These are phyloP conservation scores for Pisolithus marmoratus DNA, from an alignment of 768 basidiomycete genomes.

Conservation along the genomic window DNA sequence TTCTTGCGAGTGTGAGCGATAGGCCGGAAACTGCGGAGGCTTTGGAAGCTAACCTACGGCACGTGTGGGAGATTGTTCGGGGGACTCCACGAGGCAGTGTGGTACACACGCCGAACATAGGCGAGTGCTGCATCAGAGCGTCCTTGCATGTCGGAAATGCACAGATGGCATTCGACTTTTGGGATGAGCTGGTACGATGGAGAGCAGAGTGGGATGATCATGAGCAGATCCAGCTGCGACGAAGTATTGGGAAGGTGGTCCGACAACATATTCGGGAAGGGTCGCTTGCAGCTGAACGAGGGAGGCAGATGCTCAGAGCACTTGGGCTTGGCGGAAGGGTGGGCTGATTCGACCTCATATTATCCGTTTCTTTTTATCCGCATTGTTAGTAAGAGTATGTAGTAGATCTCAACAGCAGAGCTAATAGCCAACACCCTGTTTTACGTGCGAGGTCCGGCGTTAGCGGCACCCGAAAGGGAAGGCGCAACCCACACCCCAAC, in stretches of 20 bases:
- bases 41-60: slow-evolving; percentile 32
- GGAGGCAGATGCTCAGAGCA: slow-evolving; percentile 15
- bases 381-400: background rate
- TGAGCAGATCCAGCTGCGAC: slow-evolving; percentile 40
- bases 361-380: background rate
- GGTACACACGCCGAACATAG: slow-evolving; percentile 42
- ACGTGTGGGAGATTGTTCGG: slow-evolving; percentile 38
- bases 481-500: background rate
- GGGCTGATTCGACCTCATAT: background rate
- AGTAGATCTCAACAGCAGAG: background rate
- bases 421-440: background rate
- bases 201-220: slow-evolving; percentile 44
- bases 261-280: slow-evolving; percentile 21
- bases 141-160: slow-evolving; percentile 48
- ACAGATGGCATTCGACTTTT: slow-evolving; percentile 54
- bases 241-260: slow-evolving; percentile 34
- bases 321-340: slow-evolving; percentile 9
- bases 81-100: slow-evolving; percentile 30
- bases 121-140: slow-evolving; percentile 43
- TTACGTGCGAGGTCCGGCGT: background rate
- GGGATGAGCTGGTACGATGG: slow-evolving; percentile 42
- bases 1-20: slow-evolving; percentile 35
- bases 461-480: background rate
- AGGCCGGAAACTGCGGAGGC: slow-evolving; percentile 19
- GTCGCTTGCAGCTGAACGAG: slow-evolving; percentile 15